Conservation (phyloP, 148 eudicot species). For the Chenopodium quinoa region DNA sequence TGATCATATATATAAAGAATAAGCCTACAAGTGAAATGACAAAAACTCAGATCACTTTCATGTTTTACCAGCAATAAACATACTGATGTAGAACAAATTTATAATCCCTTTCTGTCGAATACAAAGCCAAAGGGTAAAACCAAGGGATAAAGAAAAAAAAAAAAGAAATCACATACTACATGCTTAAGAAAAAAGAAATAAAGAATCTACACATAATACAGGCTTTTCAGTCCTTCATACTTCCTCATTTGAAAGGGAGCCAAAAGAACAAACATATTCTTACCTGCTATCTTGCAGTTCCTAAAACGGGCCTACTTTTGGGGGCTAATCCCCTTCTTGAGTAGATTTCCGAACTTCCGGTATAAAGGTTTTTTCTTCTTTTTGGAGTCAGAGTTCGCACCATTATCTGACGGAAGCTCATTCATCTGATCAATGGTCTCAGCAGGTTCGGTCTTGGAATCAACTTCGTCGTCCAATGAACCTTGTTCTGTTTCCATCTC, state of each 20-base stretch:
- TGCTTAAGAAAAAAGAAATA: constrained; percentile 14
- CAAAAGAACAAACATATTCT: constrained; percentile 38
- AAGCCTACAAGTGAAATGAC: background rate
- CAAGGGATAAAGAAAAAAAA: background rate
- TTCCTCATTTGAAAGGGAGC: constrained; percentile 23
- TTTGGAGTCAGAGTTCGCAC: constrained; percentile 55
- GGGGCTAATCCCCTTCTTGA: constrained; percentile 69
- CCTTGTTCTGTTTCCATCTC: constrained; percentile 67
- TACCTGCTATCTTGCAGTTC: constrained; percentile 28
- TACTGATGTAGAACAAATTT: constrained; percentile 18
- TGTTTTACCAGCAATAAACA: constrained; percentile 16
- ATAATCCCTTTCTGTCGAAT: constrained; percentile 23
- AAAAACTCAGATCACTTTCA: constrained; percentile 10
- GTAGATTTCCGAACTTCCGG: constrained; percentile 72
- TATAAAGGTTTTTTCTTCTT: constrained; percentile 88
- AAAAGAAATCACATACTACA: constrained; percentile 28
- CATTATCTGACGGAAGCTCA: constrained; percentile 44
- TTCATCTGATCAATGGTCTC: constrained; percentile 58
- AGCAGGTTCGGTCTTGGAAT: constrained; percentile 51
- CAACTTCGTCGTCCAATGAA: constrained; percentile 63
- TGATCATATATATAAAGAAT: background rate
- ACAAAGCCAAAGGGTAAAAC: constrained; percentile 11
- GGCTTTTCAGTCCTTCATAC: constrained; percentile 35
- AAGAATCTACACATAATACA: constrained; percentile 46
- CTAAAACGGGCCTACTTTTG: constrained; percentile 39